Evolutionary conservation across 1,139 yeast genomes (phyloP).

Genomic region (Kodamaea sp.): DNA sequence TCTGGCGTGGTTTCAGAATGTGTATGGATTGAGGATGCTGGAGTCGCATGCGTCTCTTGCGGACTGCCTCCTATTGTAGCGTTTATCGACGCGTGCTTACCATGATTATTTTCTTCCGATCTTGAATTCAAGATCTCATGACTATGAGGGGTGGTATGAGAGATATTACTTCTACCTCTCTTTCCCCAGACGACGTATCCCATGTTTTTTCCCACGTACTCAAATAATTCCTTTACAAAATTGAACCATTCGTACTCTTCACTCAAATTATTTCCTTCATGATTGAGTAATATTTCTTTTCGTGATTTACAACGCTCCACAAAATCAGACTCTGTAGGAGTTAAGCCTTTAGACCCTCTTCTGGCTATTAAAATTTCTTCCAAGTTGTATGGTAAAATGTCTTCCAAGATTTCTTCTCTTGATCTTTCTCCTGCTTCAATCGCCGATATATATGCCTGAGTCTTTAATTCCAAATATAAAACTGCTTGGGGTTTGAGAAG

Average conservation of each 20-base stretch:
- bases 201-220: conserved; percentile 74
- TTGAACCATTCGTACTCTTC: conserved; percentile 74
- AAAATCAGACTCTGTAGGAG: conserved; percentile 75
- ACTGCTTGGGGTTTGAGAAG: conserved; percentile 79
- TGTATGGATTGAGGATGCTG: background rate
- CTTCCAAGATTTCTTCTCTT: conserved; percentile 69
- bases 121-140: conserved; percentile 21
- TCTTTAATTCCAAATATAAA: conserved; percentile 79
- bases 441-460: conserved; percentile 93
- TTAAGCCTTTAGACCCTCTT: conserved; percentile 43
- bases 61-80: background rate
- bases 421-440: conserved; percentile 72
- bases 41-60: background rate
- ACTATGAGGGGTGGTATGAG: conserved; percentile 27
- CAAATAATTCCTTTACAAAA: conserved; percentile 72
- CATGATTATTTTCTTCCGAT: background rate
- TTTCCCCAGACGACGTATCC: conserved; percentile 73
- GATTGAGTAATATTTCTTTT: conserved; percentile 57
- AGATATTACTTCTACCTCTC: conserved; percentile 39
- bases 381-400: conserved; percentile 70
- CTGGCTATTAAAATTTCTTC: conserved; percentile 54
- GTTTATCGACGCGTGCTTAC: background rate
- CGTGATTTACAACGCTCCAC: conserved; percentile 69
- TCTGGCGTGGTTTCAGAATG: background rate
- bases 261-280: conserved; percentile 45